phyloP scores from a whole-genome alignment of 495 filamentous ascomycete genomes.

The Penicillium lagena region DNA sequence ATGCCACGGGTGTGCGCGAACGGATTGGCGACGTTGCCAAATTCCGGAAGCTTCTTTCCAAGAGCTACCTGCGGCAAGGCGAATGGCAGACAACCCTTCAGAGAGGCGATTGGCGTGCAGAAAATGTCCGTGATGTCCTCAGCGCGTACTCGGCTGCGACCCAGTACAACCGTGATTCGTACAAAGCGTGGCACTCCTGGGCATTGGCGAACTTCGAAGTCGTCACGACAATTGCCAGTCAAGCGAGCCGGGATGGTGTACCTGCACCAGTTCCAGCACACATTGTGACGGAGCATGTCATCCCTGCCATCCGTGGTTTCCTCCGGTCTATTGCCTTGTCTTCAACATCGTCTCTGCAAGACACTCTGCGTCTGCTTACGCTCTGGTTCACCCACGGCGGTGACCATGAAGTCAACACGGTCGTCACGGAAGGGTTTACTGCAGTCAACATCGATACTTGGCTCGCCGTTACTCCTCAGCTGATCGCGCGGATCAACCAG shows the following conservation, averaged over 20 bases:
- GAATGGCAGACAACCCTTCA: slow-evolving; percentile 86
- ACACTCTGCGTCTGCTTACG: slow-evolving; percentile 86
- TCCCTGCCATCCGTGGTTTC: slow-evolving; percentile 90
- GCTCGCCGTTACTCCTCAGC: slow-evolving; percentile 94
- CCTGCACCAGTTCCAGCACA: slow-evolving; percentile 47
- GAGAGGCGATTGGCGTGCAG: slow-evolving; percentile 78
- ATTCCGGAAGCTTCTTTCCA: slow-evolving; percentile 71
- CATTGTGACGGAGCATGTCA: slow-evolving; percentile 78
- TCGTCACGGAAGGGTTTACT: slow-evolving; percentile 82
- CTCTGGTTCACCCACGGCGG: slow-evolving; percentile 95
- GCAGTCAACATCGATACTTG: slow-evolving; percentile 94
- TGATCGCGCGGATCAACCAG: slow-evolving; percentile 96
- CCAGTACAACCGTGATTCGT: slow-evolving; percentile 84
- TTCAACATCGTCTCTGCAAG: slow-evolving; percentile 85
- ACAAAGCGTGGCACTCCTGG: slow-evolving; percentile 99
- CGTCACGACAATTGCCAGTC: slow-evolving; percentile 67
- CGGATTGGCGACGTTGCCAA: slow-evolving; percentile 38
- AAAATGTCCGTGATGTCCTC: slow-evolving; percentile 63
- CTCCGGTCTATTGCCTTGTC: slow-evolving; percentile 93
- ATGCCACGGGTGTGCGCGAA: slow-evolving; percentile 30
- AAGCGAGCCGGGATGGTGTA: slow-evolving; percentile 49
- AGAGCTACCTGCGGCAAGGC: slow-evolving; percentile 91
- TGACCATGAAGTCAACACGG: slow-evolving; percentile 75
- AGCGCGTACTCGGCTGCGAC: slow-evolving; percentile 85
- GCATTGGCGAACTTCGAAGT: slow-evolving; percentile 99